Evolutionary conservation across 1,139 yeast genomes (phyloP).

Genomic region (Pichia sp.): DNA sequence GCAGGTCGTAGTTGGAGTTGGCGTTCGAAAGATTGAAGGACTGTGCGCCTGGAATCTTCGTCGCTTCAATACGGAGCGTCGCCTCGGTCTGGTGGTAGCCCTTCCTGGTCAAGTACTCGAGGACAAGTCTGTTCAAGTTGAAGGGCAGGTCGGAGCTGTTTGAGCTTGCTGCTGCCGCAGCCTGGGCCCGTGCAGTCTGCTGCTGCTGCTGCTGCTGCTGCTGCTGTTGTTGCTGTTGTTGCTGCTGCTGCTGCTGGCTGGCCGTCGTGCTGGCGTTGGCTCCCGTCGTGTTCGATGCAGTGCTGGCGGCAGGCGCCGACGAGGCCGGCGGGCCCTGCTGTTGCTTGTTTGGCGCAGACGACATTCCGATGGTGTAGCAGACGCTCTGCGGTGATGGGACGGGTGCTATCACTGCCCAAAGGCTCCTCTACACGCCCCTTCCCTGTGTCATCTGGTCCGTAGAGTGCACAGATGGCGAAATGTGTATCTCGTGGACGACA

Average conservation of each 20-base stretch:
- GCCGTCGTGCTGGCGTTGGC: neutral
- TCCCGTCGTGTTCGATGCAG: neutral
- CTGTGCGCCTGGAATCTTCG: conserved; percentile 61
- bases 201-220: conserved; percentile 3
- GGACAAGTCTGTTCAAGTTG: conserved; percentile 53
- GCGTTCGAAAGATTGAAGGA: conserved; percentile 50
- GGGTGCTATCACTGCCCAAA: no score
- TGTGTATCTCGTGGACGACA: neutral
- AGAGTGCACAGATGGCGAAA: neutral
- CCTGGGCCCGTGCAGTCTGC: conserved; percentile 3
- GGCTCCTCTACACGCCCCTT: no score
- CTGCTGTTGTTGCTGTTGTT: conserved; percentile 10
- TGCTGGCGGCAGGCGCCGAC: neutral
- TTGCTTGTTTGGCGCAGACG: neutral
- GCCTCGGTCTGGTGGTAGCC: conserved; percentile 95
- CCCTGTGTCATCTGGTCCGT: neutral
- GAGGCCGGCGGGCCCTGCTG: conserved; percentile 8
- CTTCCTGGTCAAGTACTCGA: conserved; percentile 87
- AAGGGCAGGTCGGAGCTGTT: conserved; percentile 13
- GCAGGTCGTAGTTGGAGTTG: conserved; percentile 41
- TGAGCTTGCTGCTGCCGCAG: neutral
- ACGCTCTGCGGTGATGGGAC: no score
- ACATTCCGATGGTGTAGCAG: neutral
- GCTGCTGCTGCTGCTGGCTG: conserved; percentile 18
- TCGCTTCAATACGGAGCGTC: conserved; percentile 82